phyloP scores from a whole-genome alignment of 805 yeast species.

The Teunomyces kruisii region DNA sequence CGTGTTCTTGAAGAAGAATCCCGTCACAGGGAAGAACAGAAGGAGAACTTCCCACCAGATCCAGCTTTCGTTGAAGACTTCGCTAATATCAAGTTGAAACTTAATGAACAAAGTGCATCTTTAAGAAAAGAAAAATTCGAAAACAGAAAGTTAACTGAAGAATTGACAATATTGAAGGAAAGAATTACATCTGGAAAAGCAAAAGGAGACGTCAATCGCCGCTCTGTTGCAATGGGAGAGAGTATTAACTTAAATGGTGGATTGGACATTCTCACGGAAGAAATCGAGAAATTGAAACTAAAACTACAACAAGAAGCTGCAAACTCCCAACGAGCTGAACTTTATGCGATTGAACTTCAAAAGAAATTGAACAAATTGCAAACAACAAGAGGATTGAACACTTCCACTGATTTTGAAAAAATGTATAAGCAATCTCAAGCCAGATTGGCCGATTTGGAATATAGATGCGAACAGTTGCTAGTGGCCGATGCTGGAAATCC shows the following conservation, averaged over 20 bases:
- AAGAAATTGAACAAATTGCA: conserved; percentile 42
- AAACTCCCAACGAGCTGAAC: conserved; percentile 52
- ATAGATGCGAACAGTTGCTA: conserved; percentile 23
- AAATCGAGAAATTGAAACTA: conserved; percentile 47
- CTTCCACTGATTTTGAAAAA: conserved; percentile 34
- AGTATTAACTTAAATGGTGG: conserved; percentile 9
- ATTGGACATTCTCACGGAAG: conserved; percentile 28
- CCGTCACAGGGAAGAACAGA: conserved; percentile 25
- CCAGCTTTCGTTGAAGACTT: conserved; percentile 42
- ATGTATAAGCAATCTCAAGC: conserved; percentile 36
- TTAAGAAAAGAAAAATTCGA: conserved; percentile 48
- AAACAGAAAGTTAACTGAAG: conserved; percentile 50
- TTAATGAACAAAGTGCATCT: conserved; percentile 52
- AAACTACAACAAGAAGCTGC: conserved; percentile 53
- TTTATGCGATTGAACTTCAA: conserved; percentile 44
- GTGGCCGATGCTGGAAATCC: conserved; percentile 10
- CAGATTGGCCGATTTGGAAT: conserved; percentile 34
- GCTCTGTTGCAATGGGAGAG: conserved; percentile 37
- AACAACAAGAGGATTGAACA: conserved; percentile 38
- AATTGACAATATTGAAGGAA: conserved; percentile 58
- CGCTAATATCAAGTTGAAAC: conserved; percentile 47
- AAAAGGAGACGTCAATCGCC: conserved; percentile 31
- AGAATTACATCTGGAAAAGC: conserved; percentile 62
- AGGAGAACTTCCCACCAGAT: conserved; percentile 40
- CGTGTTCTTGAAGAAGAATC: not conserved